phyloP scores from a whole-genome alignment of 305 asterid genomes.

The Ruellia speciosa region DNA sequence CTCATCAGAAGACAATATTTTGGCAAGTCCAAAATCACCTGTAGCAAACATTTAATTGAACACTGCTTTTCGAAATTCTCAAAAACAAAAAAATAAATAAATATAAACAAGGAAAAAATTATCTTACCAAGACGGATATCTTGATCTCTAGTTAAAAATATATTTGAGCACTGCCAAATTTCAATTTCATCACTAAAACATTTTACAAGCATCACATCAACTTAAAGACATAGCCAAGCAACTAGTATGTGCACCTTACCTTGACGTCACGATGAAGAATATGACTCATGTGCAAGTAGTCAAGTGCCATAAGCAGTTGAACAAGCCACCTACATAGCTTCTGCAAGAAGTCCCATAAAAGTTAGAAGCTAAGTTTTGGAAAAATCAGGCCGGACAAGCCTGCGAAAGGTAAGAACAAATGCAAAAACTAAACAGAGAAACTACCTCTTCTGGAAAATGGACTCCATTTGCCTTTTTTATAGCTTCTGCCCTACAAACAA shows the following conservation, averaged over 20 bases:
- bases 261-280: conserved; percentile 94
- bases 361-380: conserved; percentile 9
- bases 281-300: conserved; percentile 72
- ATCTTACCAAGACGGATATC: conserved; percentile 84
- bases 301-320: conserved; percentile 88
- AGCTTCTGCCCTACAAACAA: conserved; percentile 67
- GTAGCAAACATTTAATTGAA: conserved; percentile 28
- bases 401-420: not conserved
- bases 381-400: not conserved
- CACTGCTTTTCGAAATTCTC: conserved; percentile 17
- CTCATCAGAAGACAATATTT: conserved; percentile 73
- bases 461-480: conserved; percentile 63
- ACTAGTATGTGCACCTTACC: conserved; percentile 37
- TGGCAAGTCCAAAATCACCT: conserved; percentile 98
- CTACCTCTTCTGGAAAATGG: conserved; percentile 83
- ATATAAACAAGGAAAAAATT: not conserved
- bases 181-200: conserved; percentile 6
- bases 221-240: conserved; percentile 7
- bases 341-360: conserved; percentile 28
- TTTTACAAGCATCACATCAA: not conserved
- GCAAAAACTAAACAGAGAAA: conserved; percentile 12
- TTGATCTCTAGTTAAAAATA: conserved; percentile 79
- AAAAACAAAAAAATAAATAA: conserved; percentile 11
- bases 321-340: conserved; percentile 87
- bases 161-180: conserved; percentile 82